Evolutionary conservation across 2,329 filamentous ascomycete genomes (phyloP), one percentile per base, ranked within the genome.

Genomic region (Elsinoe ampelina): DNA sequence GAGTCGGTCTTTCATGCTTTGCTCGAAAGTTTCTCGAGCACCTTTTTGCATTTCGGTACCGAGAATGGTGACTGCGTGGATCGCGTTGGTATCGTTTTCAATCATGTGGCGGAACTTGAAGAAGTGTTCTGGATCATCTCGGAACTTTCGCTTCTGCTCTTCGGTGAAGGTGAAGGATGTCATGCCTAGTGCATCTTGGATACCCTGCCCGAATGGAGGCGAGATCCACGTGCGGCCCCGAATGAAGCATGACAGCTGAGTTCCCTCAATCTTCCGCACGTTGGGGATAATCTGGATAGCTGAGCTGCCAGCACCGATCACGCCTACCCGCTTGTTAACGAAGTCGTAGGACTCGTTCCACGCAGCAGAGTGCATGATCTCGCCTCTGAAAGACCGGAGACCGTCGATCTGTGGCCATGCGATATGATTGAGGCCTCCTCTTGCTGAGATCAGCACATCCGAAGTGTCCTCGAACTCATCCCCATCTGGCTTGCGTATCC

Each of bases 391-490:
- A n/a, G 67, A 69, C 1, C 73, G 61, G 0, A 78, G 59, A 0
- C 80, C 81, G 0, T 75, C 72, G 19, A 83, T 74, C 15, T 74
- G 71, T 1, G 80, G 80, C 72, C 75, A 78, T 54, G 72, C 69
- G 67, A 73, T 78, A 59, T 75, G 75, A 61, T 80, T 79, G 35
- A 80, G 66, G 17, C 79, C 72, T 11, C 78, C 77, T 5, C 68
- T 66, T 13, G 71, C 76, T 59, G 78, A 78, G 39, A 79, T 63
- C 5, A 80, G 66, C 17, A 77, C 69, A 56, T 80, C 72, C 57
- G 72, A 75, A 58, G 70, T 70, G 60, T 79, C 75, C 2, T 68
- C 58, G 5, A 72, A 57, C 2, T 61, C 61, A 15, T 62, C 67
- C 64, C 15, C 69, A 0, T 39, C 59, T 5, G 70, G 58, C 39